A percentile compares a stretch with the other conserved stretches of the same genome.
Conservation (phyloP, 352 stramenopile genomes). For the Blastocystis hominis region DNA sequence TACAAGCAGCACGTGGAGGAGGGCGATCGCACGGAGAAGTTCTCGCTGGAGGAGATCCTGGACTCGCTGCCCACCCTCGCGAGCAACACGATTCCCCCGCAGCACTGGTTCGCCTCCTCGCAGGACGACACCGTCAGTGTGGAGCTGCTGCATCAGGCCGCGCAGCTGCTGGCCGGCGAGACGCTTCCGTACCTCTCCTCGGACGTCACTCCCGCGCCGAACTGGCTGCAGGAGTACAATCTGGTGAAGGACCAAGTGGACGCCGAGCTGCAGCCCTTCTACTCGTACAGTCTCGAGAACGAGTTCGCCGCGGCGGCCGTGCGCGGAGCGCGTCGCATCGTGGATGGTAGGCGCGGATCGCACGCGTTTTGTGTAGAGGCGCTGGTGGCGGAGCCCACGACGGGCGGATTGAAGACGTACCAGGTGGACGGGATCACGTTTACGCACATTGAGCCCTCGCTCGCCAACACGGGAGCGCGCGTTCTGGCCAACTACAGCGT, state of each 20-base stretch:
- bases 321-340: background rate
- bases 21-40: conserved; percentile 14
- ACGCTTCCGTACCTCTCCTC: background rate
- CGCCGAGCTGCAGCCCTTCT: background rate
- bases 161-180: background rate
- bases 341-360: background rate
- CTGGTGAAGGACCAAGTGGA: background rate
- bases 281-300: background rate
- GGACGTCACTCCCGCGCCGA: background rate
- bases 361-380: background rate
- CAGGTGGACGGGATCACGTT: conserved; percentile 18
- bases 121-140: background rate
- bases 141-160: background rate
- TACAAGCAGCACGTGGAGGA: background rate
- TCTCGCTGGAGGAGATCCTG: conserved; percentile 1
- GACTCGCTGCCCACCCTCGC: background rate
- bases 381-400: background rate
- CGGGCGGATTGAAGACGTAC: background rate
- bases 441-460: background rate
- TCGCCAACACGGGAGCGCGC: background rate
- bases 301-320: conserved; percentile 15
- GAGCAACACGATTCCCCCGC: background rate
- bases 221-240: conserved; percentile 12
- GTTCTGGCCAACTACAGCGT: background rate
- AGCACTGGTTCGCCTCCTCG: background rate